Base-by-base conservation (phyloP, 2,329 filamentous ascomycete species). In the Polytolypa hystricis region DNA sequence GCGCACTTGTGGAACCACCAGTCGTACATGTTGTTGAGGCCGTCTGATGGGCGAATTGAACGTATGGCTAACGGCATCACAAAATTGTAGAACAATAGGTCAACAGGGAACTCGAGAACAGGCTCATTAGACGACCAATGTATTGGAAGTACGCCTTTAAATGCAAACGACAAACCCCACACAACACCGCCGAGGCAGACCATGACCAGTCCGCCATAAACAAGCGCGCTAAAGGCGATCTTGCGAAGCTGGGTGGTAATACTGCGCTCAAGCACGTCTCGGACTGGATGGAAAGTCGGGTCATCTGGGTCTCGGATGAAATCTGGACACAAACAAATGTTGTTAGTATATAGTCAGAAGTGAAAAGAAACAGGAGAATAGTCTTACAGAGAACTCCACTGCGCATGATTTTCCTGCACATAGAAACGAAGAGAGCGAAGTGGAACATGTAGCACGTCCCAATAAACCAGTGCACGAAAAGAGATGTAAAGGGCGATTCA, bases 371-470 rank as follows among this genome's bases (percentile, higher is more conserved):
- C 25, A 19, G 28, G 33, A 15, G 5, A 19, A 28, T 16, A 19
- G 30, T 71, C 79, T 73, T 68, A 84, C 80, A 96, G 41, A 98
- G 69, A 27, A 98, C 91, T 35, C 91, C 91, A 47, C 78, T 85
- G 44, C 91, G 80, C 80, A 98, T 84, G 41, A 96, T 94, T 65
- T 94, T 95, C 44, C 91, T 80, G 61, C 91, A 98, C 87, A 98
- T 96, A 39, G 87, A 93, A 12, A 98, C 91, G 55, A 98, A 98
- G 3, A 98, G 73, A 4, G 91, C 91, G 56, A 98, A 98, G 57
- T 98, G 91, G 64, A 98, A 98, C 93, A 98, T 98, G 61, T 98
- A 98, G 44, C 87, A 93, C 3, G 91, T 98, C 33, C 91, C 91
- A 39, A 95, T 81, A 54, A 98, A 98, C 91, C 91, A 98, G 58